A percentile compares a stretch with the other conserved stretches of the same genome.
These are phyloP conservation scores for Vigna nakashimae DNA, from an alignment of 306 rosid species.

Conservation along the genomic window DNA sequence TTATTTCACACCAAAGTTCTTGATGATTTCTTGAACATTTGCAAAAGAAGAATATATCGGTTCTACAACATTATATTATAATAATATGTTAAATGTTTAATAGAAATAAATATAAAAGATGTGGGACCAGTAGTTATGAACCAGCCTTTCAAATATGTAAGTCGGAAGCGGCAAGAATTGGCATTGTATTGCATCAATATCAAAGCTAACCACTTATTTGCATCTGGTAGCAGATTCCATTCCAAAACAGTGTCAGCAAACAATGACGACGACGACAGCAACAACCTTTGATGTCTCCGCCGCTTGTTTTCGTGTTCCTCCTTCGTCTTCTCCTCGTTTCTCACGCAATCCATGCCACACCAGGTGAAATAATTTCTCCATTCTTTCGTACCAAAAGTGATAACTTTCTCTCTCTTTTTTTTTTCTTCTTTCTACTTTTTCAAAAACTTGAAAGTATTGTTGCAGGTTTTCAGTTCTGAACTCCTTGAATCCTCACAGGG, in stretches of 20 bases:
- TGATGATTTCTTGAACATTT: not conserved
- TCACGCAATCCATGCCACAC: slow-evolving; percentile 27
- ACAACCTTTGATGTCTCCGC: slow-evolving; percentile 51
- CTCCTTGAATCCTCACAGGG: slow-evolving; percentile 29
- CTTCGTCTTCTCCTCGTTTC: slow-evolving; percentile 37
- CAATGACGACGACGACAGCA: slow-evolving; percentile 47
- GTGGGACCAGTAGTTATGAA: not conserved
- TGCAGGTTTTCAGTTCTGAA: slow-evolving; percentile 42
- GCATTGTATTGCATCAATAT: not conserved
- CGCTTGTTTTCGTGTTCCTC: slow-evolving; percentile 42
- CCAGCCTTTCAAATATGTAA: not conserved
- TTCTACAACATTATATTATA: not conserved
- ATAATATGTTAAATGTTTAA: not conserved
- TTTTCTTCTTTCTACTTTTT: not conserved
- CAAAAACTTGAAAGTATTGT: not conserved
- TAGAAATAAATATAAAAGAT: not conserved
- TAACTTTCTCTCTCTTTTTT: not conserved
- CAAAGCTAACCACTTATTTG: slow-evolving; percentile 28
- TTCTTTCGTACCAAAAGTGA: not conserved
- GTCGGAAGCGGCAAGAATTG: not conserved
- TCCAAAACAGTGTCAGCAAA: not conserved
- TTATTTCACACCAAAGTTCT: not conserved
- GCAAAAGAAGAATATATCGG: not conserved
- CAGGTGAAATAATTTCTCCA: slow-evolving; percentile 3
- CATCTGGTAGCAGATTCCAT: not conserved